Evolutionary conservation across 345 rosid genomes (phyloP).

Genomic region (Ricinus communis): DNA sequence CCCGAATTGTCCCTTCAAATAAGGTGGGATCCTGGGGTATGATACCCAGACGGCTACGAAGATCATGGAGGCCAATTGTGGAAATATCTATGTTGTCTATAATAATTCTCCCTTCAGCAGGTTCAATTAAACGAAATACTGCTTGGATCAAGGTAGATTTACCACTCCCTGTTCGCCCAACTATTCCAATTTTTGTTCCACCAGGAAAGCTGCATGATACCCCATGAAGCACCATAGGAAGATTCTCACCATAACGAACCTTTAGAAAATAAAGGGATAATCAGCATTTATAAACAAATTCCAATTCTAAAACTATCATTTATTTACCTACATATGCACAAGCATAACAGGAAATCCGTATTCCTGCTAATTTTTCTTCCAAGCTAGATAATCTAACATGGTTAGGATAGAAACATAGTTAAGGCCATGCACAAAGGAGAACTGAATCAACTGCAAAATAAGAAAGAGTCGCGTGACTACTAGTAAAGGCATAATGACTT

Average conservation of each 20-base stretch:
- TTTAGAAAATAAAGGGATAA: slow-evolving; percentile 30
- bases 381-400: background rate
- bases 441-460: background rate
- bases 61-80: slow-evolving; percentile 91
- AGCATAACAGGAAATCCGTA: background rate
- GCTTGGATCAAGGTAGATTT: slow-evolving; percentile 98
- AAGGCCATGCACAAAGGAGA: background rate
- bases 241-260: slow-evolving; percentile 97
- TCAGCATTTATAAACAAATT: slow-evolving; percentile 15
- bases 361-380: background rate
- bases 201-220: slow-evolving; percentile 85
- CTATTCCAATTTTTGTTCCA: slow-evolving; percentile 94
- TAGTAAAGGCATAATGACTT: background rate
- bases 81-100: slow-evolving; percentile 94
- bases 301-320: background rate
- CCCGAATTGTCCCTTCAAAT: slow-evolving; percentile 93
- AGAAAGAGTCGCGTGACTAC: background rate
- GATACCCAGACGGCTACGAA: slow-evolving; percentile 88
- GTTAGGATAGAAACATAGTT: background rate
- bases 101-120: slow-evolving; percentile 72
- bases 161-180: slow-evolving; percentile 98
- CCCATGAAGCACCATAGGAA: slow-evolving; percentile 90
- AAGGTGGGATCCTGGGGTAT: slow-evolving; percentile 99
- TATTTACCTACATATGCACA: background rate
- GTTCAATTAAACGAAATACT: slow-evolving; percentile 91